Percentiles rank a stretch among this genome's conserved stretches.
phyloP scores from a whole-genome alignment of 208 protist genomes.

The Leishmania major region DNA sequence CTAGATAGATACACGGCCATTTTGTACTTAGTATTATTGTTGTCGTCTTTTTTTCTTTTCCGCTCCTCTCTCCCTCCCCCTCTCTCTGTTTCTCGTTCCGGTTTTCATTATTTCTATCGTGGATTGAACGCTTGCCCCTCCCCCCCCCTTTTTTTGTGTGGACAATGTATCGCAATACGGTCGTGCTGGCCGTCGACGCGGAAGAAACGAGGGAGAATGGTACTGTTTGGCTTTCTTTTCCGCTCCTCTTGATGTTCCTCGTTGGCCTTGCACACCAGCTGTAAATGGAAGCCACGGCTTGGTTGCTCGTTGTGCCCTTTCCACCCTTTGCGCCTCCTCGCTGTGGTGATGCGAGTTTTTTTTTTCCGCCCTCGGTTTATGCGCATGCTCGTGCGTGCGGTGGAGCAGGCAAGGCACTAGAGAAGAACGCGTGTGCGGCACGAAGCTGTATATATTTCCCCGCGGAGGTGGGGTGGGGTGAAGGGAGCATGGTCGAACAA shows the following conservation, averaged over 20 bases:
- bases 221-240: too few relatives aligned
- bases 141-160: too few relatives aligned
- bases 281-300: background rate
- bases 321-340: background rate
- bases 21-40: background rate
- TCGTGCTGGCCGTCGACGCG: too few relatives aligned
- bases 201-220: too few relatives aligned
- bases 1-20: too few relatives aligned
- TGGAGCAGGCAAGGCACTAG: background rate
- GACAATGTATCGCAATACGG: too few relatives aligned
- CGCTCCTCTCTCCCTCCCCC: background rate
- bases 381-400: too few relatives aligned
- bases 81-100: background rate
- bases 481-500: background rate
- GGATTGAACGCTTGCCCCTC: too few relatives aligned
- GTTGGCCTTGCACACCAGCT: background rate
- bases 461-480: too few relatives aligned
- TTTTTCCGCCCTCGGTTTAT: too few relatives aligned
- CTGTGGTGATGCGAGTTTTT: too few relatives aligned
- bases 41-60: background rate
- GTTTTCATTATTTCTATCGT: constrained; percentile 8
- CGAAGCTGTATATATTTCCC: background rate
- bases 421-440: background rate
- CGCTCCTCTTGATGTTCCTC: background rate
- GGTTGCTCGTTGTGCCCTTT: background rate